Evolutionary conservation across 2,329 filamentous ascomycete species (phyloP), one percentile per base, ranked within the genome.

Genomic region (Hypoxylon sp.): DNA sequence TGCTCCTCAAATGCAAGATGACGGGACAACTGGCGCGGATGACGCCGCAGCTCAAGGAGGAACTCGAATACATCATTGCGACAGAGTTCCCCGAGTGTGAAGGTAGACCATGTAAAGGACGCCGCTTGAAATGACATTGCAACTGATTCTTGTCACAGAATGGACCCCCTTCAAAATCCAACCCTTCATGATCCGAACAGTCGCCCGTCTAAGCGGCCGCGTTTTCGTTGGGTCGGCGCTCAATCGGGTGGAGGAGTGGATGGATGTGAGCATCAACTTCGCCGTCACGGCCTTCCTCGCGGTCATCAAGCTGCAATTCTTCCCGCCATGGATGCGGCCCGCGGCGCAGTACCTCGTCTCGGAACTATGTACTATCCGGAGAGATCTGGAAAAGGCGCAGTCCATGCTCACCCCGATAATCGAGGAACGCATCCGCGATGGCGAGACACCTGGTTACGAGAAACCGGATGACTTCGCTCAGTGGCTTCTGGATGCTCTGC

Each of bases 141-240:
- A 50, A 45, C 65, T 65, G 42, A 67, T 55, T 20, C 16, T 20
- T 58, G 14, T 57, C 32, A 38, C 56, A 83, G 85, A 87, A 64
- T 88, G 86, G 86, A 86, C 82, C 0, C 72, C 83, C 0, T 80
- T 87, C 52, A 82, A 81, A 68, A 80, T 87, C 69, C 83, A 85
- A 36, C 80, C 82, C 0, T 83, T 87, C 60, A 77, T 84, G 44
- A 78, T 87, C 1, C 78, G 83, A 20, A 79, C 83, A 3, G 78
- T 89, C 9, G 82, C 85, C 5, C 82, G 85, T 1, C 70, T 88
- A 20, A 86, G 84, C 24, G 84, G 85, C 0, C 78, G 82, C 18
- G 80, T 83, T 3, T 87, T 87, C 65, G 81, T 87, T 5, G 85
- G 85, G 1, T 70, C 80, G 2, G 74, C 78, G 12, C 77, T 87